These are phyloP conservation scores for Nothopassalora personata DNA, from an alignment of 2,329 filamentous ascomycete species.

Conservation along the genomic window DNA sequence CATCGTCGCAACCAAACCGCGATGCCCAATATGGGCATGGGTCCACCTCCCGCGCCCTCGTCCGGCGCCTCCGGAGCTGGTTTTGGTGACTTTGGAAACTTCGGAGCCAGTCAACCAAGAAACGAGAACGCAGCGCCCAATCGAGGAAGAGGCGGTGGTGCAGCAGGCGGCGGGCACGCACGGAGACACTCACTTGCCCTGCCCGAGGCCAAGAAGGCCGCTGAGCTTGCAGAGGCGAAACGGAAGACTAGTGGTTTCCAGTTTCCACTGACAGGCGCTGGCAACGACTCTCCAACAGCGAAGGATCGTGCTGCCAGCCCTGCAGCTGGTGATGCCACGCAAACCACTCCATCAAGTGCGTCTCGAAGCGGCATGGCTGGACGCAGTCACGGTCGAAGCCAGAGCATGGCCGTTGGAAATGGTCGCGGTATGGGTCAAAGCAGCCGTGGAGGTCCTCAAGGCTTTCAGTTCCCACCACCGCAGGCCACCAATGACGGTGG, in stretches of 20 bases:
- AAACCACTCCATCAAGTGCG: slow-evolving; percentile 20
- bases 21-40: slow-evolving; percentile 86
- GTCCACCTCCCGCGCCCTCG: slow-evolving; percentile 72
- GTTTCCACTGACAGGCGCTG: slow-evolving; percentile 73
- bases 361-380: slow-evolving; percentile 35
- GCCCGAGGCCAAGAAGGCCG: slow-evolving; percentile 94
- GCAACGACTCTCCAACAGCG: slow-evolving; percentile 45
- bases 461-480: slow-evolving; percentile 60
- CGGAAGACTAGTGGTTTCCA: slow-evolving; percentile 90
- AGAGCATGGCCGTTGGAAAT: slow-evolving; percentile 76
- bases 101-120: slow-evolving; percentile 35
- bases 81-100: slow-evolving; percentile 71
- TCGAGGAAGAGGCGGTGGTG: slow-evolving; percentile 67
- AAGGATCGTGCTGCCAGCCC: slow-evolving; percentile 54
- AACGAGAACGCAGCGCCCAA: slow-evolving; percentile 61
- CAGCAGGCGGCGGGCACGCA: slow-evolving; percentile 72
- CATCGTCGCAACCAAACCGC: slow-evolving; percentile 98
- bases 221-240: slow-evolving; percentile 94
- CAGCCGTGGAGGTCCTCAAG: slow-evolving; percentile 59
- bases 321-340: slow-evolving; percentile 21
- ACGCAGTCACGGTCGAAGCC: slow-evolving; percentile 62
- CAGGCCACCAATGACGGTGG: slow-evolving; percentile 48
- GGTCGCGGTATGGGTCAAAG: slow-evolving; percentile 59
- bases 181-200: slow-evolving; percentile 90
- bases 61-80: slow-evolving; percentile 71